These are phyloP conservation scores for Dorcoceras hygrometricum DNA, from an alignment of 257 asterid species.

Conservation along the genomic window DNA sequence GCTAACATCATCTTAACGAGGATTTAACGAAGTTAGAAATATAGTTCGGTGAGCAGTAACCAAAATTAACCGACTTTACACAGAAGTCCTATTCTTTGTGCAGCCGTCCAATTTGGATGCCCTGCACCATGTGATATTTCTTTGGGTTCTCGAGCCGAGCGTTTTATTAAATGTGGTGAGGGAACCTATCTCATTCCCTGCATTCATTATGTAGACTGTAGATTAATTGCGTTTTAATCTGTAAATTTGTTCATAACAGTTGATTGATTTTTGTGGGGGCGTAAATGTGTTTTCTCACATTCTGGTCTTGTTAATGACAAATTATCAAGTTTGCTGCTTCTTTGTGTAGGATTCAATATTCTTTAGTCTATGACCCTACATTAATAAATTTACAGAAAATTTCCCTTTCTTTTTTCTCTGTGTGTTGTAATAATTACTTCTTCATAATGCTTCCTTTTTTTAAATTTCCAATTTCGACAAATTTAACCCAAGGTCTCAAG, in stretches of 20 bases:
- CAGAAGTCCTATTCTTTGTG: constrained; percentile 64
- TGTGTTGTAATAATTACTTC: neutral
- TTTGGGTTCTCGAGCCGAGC: constrained; percentile 54
- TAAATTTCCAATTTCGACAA: too few species aligned
- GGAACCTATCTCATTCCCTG: constrained; percentile 40
- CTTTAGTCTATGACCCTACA: constrained; percentile 44
- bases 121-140: constrained; percentile 49
- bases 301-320: constrained; percentile 26
- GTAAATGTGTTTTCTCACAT: constrained; percentile 16
- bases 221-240: constrained; percentile 34
- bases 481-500: too few species aligned
- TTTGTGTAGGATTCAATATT: constrained; percentile 35
- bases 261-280: constrained; percentile 45
- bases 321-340: constrained; percentile 50
- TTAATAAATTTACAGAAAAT: constrained; percentile 32
- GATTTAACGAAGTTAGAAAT: constrained; percentile 52
- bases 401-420: neutral
- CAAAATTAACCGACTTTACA: constrained; percentile 49
- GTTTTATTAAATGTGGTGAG: constrained; percentile 58
- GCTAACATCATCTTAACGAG: constrained; percentile 48
- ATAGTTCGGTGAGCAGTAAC: constrained; percentile 46
- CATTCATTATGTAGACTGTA: constrained; percentile 38
- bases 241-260: constrained; percentile 47
- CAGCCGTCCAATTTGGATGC: constrained; percentile 60
- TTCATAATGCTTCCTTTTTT: too few species aligned